A percentile compares a stretch with the other conserved stretches of the same genome.
These are phyloP conservation scores for Aspergillus clavatus DNA, from an alignment of 2,329 filamentous ascomycete genomes.

Conservation along the genomic window DNA sequence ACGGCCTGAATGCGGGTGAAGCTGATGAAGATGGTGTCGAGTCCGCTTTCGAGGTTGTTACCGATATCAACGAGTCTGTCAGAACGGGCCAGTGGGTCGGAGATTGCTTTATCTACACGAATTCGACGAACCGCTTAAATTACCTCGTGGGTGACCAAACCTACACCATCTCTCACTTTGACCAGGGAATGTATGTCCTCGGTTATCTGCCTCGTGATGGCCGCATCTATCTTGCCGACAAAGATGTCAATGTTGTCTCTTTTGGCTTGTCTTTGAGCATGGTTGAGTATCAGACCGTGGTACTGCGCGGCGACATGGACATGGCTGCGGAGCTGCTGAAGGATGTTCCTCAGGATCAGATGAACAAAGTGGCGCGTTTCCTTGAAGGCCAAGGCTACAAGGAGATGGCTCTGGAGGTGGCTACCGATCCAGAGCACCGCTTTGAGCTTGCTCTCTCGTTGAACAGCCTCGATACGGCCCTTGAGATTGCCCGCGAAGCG, in stretches of 20 bases:
- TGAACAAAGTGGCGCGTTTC: conserved; percentile 97
- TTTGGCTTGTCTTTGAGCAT: conserved; percentile 88
- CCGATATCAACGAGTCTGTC: conserved; percentile 88
- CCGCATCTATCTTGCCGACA: conserved; percentile 91
- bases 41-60: conserved; percentile 91
- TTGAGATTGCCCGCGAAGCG: conserved; percentile 75
- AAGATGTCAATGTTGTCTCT: conserved; percentile 87
- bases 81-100: conserved; percentile 96
- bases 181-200: conserved; percentile 88
- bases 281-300: conserved; percentile 93
- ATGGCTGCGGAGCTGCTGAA: conserved; percentile 78
- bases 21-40: conserved; percentile 91
- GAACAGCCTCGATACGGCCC: conserved; percentile 76
- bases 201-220: conserved; percentile 94
- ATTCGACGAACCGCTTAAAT: conserved; percentile 91
- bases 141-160: conserved; percentile 97
- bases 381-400: conserved; percentile 96
- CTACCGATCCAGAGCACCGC: conserved; percentile 91
- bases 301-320: conserved; percentile 90
- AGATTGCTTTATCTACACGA: conserved; percentile 98
- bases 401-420: conserved; percentile 88
- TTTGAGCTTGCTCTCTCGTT: conserved; percentile 86
- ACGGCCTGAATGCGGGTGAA: conserved; percentile 74
- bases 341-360: conserved; percentile 82
- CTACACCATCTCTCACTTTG: conserved; percentile 95